A percentile compares a stretch with the other conserved stretches of the same genome.
Conservation (phyloP, 768 basidiomycete species). For the Lactifluus subvellereus region DNA sequence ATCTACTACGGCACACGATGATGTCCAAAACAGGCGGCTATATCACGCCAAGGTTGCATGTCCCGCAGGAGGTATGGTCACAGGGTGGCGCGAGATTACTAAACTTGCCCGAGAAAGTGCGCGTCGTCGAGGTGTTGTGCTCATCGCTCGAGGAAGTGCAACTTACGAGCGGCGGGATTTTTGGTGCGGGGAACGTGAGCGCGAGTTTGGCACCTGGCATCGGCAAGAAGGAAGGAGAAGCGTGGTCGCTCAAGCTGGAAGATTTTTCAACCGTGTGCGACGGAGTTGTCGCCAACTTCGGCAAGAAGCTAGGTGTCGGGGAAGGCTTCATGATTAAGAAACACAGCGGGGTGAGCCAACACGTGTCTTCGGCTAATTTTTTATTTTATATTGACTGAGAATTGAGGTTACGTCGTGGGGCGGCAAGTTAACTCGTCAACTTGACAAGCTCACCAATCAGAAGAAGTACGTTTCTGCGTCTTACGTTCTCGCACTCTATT, state of each 20-base stretch:
- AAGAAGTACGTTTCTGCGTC: slow-evolving; percentile 61
- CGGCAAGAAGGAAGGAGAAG: slow-evolving; percentile 70
- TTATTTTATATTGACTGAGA: neutral
- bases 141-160: slow-evolving; percentile 77
- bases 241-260: slow-evolving; percentile 72
- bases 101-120: slow-evolving; percentile 79
- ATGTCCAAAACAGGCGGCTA: slow-evolving; percentile 78
- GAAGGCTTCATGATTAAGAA: slow-evolving; percentile 85
- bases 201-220: slow-evolving; percentile 70
- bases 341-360: slow-evolving; percentile 45
- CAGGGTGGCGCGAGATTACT: slow-evolving; percentile 82
- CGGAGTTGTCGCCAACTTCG: slow-evolving; percentile 71
- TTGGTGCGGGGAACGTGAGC: slow-evolving; percentile 74
- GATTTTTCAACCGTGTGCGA: slow-evolving; percentile 78
- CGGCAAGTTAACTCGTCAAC: slow-evolving; percentile 63
- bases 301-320: slow-evolving; percentile 83
- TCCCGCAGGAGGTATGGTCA: slow-evolving; percentile 88
- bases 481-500: neutral
- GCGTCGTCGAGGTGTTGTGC: slow-evolving; percentile 73
- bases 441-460: slow-evolving; percentile 82
- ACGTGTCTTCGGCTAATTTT: neutral
- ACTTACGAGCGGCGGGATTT: slow-evolving; percentile 61
- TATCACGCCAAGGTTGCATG: slow-evolving; percentile 77
- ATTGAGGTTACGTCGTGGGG: slow-evolving; percentile 57
- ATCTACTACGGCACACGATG: slow-evolving; percentile 73